Conservation (phyloP, 495 filamentous ascomycete species). For the Aspergillus carlsbadensis region DNA sequence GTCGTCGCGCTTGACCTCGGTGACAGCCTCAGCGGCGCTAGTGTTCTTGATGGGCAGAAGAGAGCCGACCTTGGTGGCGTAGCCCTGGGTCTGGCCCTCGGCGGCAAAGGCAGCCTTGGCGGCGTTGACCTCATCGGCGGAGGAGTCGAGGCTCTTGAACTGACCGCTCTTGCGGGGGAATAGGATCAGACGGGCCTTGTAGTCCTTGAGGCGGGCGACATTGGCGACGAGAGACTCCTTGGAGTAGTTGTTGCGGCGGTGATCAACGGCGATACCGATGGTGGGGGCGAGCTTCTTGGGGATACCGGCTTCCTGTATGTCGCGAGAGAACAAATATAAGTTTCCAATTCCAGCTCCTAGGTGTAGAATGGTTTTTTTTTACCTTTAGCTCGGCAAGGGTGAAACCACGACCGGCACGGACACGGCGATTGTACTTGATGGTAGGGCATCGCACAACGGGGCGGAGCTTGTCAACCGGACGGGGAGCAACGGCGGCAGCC, state of each 20-base stretch:
- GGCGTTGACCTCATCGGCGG: conserved; percentile 78
- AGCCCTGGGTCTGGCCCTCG: conserved; percentile 52
- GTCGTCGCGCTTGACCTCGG: conserved; percentile 79
- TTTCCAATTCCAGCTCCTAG: conserved; percentile 1
- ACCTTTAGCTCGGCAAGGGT: conserved; percentile 97
- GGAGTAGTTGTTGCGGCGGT: conserved; percentile 93
- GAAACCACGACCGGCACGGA: conserved; percentile 95
- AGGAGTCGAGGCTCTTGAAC: conserved; percentile 85
- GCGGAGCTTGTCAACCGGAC: conserved; percentile 94
- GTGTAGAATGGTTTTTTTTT: conserved; percentile 22
- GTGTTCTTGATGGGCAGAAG: conserved; percentile 71
- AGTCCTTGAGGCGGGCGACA: conserved; percentile 93
- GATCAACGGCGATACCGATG: conserved; percentile 95
- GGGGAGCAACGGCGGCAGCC: conserved; percentile 90
- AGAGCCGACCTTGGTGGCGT: conserved; percentile 53
- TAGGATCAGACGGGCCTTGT: conserved; percentile 90
- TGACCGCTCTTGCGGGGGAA: conserved; percentile 95
- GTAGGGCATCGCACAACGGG: conserved; percentile 93
- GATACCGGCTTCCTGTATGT: conserved; percentile 82
- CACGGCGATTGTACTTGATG: conserved; percentile 98
- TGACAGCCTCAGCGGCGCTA: conserved; percentile 55
- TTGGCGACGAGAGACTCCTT: conserved; percentile 90
- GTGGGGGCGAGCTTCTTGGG: conserved; percentile 90
- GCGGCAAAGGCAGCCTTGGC: conserved; percentile 56
- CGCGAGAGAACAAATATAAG: conserved; percentile 10